phyloP scores from a whole-genome alignment of 1,284 basidiomycete genomes.

The Ganoderma boninense region DNA sequence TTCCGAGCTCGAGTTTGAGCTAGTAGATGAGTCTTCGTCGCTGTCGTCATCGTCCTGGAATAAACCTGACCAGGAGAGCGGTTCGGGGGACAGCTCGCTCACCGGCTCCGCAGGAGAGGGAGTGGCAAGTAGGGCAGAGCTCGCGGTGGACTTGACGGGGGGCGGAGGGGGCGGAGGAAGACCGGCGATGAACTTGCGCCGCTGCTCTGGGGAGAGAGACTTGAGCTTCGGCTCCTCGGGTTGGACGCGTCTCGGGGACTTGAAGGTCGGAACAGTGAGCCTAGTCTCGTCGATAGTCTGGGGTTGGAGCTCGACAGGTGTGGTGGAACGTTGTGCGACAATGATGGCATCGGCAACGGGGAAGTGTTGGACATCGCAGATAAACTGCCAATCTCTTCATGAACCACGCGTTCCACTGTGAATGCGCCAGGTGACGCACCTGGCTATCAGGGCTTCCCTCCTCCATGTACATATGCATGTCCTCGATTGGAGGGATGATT shows the following conservation, averaged over 20 bases:
- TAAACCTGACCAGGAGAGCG: background rate
- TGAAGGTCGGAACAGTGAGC: background rate
- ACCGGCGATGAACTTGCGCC: slow-evolving; percentile 2
- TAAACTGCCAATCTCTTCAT: background rate
- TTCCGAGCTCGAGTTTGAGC: background rate
- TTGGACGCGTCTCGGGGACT: background rate
- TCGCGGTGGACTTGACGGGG: background rate
- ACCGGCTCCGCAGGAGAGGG: no score
- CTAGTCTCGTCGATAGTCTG: background rate
- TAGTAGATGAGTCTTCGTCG: background rate
- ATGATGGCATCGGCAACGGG: background rate
- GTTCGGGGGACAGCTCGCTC: background rate
- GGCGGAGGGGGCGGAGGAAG: background rate
- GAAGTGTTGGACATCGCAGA: background rate
- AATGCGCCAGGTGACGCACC: background rate
- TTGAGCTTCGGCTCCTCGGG: background rate
- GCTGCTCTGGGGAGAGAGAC: background rate
- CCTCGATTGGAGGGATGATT: slow-evolving; percentile 3
- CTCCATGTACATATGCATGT: background rate
- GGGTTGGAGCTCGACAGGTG: background rate
- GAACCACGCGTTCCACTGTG: no score
- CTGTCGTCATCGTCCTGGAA: slow-evolving; percentile 8
- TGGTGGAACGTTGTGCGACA: background rate
- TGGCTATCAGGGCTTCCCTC: background rate
- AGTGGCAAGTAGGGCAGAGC: no score